phyloP scores from a whole-genome alignment of 2,329 filamentous ascomycete species.

The Cladobotryum protrusum region DNA sequence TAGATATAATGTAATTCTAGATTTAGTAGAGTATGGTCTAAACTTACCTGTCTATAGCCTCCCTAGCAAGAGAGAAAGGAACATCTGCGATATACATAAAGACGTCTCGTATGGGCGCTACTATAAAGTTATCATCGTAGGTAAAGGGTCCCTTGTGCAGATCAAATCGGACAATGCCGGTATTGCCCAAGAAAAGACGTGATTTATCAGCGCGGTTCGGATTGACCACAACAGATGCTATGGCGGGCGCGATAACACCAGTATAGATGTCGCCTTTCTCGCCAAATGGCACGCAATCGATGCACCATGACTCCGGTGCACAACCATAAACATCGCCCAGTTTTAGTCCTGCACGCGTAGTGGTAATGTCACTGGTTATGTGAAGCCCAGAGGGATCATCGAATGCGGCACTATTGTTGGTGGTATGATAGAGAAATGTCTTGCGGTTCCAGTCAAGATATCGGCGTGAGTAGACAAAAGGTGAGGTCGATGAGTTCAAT shows the following conservation, averaged over 20 bases:
- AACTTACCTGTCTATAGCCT: slow-evolving; percentile 22
- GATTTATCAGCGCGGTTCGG: slow-evolving; percentile 41
- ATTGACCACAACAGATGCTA: slow-evolving; percentile 47
- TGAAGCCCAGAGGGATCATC: slow-evolving; percentile 42
- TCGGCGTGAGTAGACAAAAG: slow-evolving; percentile 47
- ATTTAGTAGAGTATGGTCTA: neutral
- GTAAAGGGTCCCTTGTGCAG: slow-evolving; percentile 58
- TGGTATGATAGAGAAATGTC: slow-evolving; percentile 57
- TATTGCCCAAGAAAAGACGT: slow-evolving; percentile 54
- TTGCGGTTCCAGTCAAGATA: slow-evolving; percentile 64
- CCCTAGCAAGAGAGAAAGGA: slow-evolving; percentile 38
- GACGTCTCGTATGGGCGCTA: slow-evolving; percentile 47
- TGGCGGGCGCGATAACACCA: slow-evolving; percentile 41
- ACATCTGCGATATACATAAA: slow-evolving; percentile 50
- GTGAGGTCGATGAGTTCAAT: slow-evolving; percentile 29
- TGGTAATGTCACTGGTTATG: slow-evolving; percentile 45
- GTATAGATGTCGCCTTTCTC: slow-evolving; percentile 49
- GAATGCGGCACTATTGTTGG: slow-evolving; percentile 42
- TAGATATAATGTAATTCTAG: no score
- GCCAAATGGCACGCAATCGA: slow-evolving; percentile 48
- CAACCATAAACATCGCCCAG: slow-evolving; percentile 54
- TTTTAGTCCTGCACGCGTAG: slow-evolving; percentile 45
- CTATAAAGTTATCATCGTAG: slow-evolving; percentile 45
- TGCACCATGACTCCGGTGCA: slow-evolving; percentile 53
- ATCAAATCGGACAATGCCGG: slow-evolving; percentile 55